These are phyloP conservation scores for Schizonepeta tenuifolia DNA, from an alignment of 257 asterid genomes.

Conservation along the genomic window DNA sequence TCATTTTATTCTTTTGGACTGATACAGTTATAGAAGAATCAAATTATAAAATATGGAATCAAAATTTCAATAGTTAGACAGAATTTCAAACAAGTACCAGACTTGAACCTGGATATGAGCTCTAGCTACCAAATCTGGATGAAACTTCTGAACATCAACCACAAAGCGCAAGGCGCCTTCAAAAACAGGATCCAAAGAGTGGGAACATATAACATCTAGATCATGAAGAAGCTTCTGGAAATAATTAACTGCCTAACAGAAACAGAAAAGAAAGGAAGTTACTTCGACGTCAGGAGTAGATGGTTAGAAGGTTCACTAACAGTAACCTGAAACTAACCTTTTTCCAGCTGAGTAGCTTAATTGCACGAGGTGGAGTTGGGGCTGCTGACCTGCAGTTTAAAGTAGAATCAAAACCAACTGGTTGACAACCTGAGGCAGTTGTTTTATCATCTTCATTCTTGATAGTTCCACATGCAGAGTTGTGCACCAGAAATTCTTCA, in stretches of 20 bases:
- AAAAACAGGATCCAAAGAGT: conserved; percentile 68
- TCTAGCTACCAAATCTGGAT: conserved; percentile 92
- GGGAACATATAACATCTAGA: conserved; percentile 76
- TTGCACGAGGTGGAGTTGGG: conserved; percentile 97
- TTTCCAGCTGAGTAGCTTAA: conserved; percentile 86
- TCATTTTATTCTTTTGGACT: background rate
- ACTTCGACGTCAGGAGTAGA: conserved; percentile 9
- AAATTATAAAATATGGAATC: conserved; percentile 20
- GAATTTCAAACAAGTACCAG: conserved; percentile 19
- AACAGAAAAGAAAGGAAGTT: conserved; percentile 30
- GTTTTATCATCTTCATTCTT: conserved; percentile 62
- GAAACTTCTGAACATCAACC: conserved; percentile 79
- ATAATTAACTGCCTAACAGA: conserved; percentile 79
- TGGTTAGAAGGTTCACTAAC: conserved; percentile 18
- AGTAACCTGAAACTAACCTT: conserved; percentile 53
- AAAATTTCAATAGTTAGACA: conserved; percentile 9
- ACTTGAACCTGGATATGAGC: conserved; percentile 82
- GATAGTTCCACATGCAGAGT: conserved; percentile 42
- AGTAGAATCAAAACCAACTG: conserved; percentile 92
- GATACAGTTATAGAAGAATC: conserved; percentile 9
- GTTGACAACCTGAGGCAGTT: conserved; percentile 92
- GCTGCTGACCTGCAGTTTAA: conserved; percentile 94
- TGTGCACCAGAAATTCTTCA: conserved; percentile 64
- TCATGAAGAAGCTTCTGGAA: conserved; percentile 97
- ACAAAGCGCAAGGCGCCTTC: conserved; percentile 78